phyloP scores from a whole-genome alignment of 2,329 filamentous ascomycete genomes.

The Aspergillus ruber region DNA sequence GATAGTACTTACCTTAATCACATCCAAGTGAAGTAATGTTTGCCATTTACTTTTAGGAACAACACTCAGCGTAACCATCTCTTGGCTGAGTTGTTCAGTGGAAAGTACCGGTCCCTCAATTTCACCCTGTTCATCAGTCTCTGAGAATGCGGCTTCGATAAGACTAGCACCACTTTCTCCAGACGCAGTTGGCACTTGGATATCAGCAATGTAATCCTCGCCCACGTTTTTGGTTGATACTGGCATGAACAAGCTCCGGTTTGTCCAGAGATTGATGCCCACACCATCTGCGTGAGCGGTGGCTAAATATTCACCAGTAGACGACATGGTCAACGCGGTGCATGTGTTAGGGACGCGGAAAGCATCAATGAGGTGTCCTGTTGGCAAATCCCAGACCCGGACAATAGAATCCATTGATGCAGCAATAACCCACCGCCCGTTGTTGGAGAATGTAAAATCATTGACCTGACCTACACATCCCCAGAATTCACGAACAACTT shows the following conservation, averaged over 20 bases:
- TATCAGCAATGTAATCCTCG: slow-evolving; percentile 62
- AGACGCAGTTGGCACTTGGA: slow-evolving; percentile 66
- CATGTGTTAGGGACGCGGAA: slow-evolving; percentile 74
- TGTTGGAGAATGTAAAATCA: slow-evolving; percentile 82
- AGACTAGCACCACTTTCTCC: slow-evolving; percentile 73
- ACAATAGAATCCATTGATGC: slow-evolving; percentile 74
- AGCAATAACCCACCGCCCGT: slow-evolving; percentile 89
- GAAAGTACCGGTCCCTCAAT: slow-evolving; percentile 49
- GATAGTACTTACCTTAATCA: slow-evolving; percentile 54
- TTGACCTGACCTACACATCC: slow-evolving; percentile 67
- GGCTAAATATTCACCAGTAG: slow-evolving; percentile 88
- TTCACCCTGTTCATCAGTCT: slow-evolving; percentile 42
- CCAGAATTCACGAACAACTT: slow-evolving; percentile 88
- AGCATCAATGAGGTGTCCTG: slow-evolving; percentile 88
- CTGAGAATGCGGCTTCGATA: slow-evolving; percentile 68
- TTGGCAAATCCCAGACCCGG: slow-evolving; percentile 91
- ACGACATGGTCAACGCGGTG: slow-evolving; percentile 79
- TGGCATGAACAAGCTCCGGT: slow-evolving; percentile 83
- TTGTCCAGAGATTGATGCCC: slow-evolving; percentile 94
- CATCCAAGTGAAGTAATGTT: slow-evolving; percentile 82
- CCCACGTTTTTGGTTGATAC: slow-evolving; percentile 79
- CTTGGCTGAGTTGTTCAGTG: slow-evolving; percentile 70
- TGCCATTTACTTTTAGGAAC: slow-evolving; percentile 92
- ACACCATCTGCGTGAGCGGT: slow-evolving; percentile 75
- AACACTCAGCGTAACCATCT: slow-evolving; percentile 81